phyloP scores from a whole-genome alignment of 1,139 yeast genomes.

The Blastobotrys persicus region DNA sequence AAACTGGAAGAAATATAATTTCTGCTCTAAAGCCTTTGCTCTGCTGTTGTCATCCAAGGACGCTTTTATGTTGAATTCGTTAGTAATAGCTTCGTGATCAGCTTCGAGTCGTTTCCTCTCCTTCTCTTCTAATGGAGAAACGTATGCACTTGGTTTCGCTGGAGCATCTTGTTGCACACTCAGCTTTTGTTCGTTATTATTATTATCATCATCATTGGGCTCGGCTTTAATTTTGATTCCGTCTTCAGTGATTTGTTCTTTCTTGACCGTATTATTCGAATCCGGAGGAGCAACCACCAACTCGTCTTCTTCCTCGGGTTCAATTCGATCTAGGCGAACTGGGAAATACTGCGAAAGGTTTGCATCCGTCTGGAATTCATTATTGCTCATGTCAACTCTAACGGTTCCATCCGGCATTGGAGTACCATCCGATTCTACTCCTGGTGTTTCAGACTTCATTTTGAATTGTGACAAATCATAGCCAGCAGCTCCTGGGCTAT shows the following conservation, averaged over 20 bases:
- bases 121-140: slow-evolving; percentile 24
- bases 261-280: slow-evolving; percentile 1
- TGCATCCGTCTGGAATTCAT: slow-evolving; percentile 20
- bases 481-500: slow-evolving; percentile 2
- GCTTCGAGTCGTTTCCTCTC: slow-evolving; percentile 25
- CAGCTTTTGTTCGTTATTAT: too few species aligned
- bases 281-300: slow-evolving; percentile 4
- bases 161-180: too few species aligned
- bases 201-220: slow-evolving; percentile 16
- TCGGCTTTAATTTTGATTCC: slow-evolving; percentile 22
- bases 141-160: slow-evolving; percentile 11
- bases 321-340: slow-evolving; percentile 29
- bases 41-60: slow-evolving; percentile 13
- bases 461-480: slow-evolving; percentile 16
- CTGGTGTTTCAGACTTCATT: slow-evolving; percentile 28
- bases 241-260: slow-evolving; percentile 4
- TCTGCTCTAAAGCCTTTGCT: slow-evolving; percentile 37
- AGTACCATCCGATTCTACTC: slow-evolving; percentile 17
- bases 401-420: slow-evolving; percentile 24
- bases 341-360: slow-evolving; percentile 33
- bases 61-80: slow-evolving; percentile 28
- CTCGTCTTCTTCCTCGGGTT: slow-evolving; percentile 42
- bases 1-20: slow-evolving; percentile 62
- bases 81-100: slow-evolving; percentile 31
- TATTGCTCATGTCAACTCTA: slow-evolving; percentile 30